Evolutionary conservation across 2,329 filamentous ascomycete genomes (phyloP), one percentile per base, ranked within the genome.

Genomic region (Truncatella angustata): DNA sequence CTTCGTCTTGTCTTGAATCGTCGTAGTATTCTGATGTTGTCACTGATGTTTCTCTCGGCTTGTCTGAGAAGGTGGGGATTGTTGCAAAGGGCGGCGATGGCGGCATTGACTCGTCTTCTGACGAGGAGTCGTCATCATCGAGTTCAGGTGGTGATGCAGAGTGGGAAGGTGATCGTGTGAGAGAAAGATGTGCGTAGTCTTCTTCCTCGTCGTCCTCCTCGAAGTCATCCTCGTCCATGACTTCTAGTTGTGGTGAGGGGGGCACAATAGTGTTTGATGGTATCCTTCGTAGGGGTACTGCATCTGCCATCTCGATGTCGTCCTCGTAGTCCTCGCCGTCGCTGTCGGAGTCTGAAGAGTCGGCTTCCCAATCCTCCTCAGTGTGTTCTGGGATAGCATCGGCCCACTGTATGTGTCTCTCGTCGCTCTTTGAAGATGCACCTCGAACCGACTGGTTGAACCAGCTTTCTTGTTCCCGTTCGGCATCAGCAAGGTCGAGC

Each of bases 391-490:
- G 79, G 57, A 92, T 81, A 51, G 82, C 79, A 70, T 95, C 90
- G 65, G 90, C 89, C 90, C 91, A 96, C 78, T 93, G 88, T 62
- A 96, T 84, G 75, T 90, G 90, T 70, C 82, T 83, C 57, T 89
- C 81, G 60, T 87, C 78, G 55, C 74, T 65, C 63, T 63, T 63
- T 53, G 62, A 80, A 68, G 79, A 78, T 61, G 88, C 88, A 66
- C 87, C 88, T 69, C 84, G 86, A 73, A 97, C 90, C 56, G 91
- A 94, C 72, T 91, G 88, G 83, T 97, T 95, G 86, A 97, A 97
- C 92, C 92, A 97, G 60, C 84, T 87, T 75, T 97, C 93, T 75
- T 97, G 94, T 73, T 97, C 91, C 63, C 86, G 85, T 80, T 97
- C 94, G 67, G 93, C 93, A 54, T 96, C 90, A 72, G 91, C 89